Evolutionary conservation across 192 early-diverging fungal genomes (phyloP), one percentile per base, ranked within the genome.

Genomic region (Gamsiella multidivaricata): DNA sequence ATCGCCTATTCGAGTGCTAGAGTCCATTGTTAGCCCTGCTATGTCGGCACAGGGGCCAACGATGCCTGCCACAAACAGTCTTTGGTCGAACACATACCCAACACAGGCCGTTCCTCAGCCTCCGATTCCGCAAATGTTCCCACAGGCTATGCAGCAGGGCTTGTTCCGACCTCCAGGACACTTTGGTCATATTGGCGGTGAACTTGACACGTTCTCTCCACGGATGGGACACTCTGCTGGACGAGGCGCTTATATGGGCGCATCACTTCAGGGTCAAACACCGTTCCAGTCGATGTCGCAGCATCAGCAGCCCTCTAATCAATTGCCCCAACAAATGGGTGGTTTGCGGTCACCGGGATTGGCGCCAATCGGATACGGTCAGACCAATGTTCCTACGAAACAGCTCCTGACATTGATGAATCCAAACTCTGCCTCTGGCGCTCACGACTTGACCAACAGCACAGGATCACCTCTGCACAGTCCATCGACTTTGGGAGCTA

Each of bases 381-480:
- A 68, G 32, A 25, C n/a, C 33, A 60, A 55, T n/a, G 65, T 56
- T 12, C 53, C 72, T 17, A 2, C 52, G 43, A 74, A 61, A 42
- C 62, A 74, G 14, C 25, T 76, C 23, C 20, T 65, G 39, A 57
- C 47, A 29, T 18, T 80, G 52, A 74, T 76, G 71, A 70, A 59
- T 26, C 49, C 64, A 39, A 74, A 43, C 37, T 20, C 47, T 20
- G 25, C 51, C 5, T 62, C 76, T 57, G 41, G 50, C 25, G 54
- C 50, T 47, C 69, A 71, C 53, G 71, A 69, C 37, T 14, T 52
- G 49, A 18, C 63, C 18, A 51, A 36, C 60, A 69, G 54, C 51
- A 15, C 36, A 42, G 66, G 66, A 33, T 65, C 81, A 50, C 72
- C 78, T 1, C 45, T 80, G 11, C 62, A 67, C 31, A 80, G 78